Base-by-base conservation (phyloP, 2,329 filamentous ascomycete species). In the Fusarium bulbicola region DNA sequence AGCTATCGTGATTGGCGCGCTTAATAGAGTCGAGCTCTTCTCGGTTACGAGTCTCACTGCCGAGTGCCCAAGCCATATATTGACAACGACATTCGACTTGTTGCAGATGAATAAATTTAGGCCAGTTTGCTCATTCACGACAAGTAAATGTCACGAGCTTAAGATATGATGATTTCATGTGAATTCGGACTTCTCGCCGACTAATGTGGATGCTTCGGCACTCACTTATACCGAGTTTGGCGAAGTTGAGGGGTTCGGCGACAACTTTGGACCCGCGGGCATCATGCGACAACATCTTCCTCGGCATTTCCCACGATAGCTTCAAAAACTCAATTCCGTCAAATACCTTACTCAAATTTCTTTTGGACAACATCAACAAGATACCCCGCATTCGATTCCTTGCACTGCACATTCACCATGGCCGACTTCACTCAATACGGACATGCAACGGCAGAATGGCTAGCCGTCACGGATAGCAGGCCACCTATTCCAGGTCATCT, bases 361-460 rank as follows among this genome's bases (percentile, higher is more conserved):
- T 26, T 26, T 6, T 3, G 3, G 5, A 13, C 3, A 45, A 4
- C 1, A 45, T 45, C 4, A 4, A 4, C 4, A 9, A 9, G 42
- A 47, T 32, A 24, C 18, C 21, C 46, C 15, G 6, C 4, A n/a
- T 7, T 32, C 10, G 10, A n/a, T 45, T 20, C 1, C 42, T 26
- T 13, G 3, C 0, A 20, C 7, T 13, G 24, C 7, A 13, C 15
- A 12, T 10, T 15, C 5, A 28, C 7, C 34, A 78, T 78, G 76
- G 75, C 68, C 26, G 76, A 78, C 40, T 78, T 77, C n/a, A 80
- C 84, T 1, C 63, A 78, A 63, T 87, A 85, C 63, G 83, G 81
- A 28, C 79, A 77, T 5, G 79, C 82, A 11, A 84, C 82, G 62
- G 77, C 81, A 6, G 85, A 86, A 75, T 87, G 86, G 86, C 67